phyloP scores from a whole-genome alignment of 768 basidiomycete species.

The Clavulina sp. region DNA sequence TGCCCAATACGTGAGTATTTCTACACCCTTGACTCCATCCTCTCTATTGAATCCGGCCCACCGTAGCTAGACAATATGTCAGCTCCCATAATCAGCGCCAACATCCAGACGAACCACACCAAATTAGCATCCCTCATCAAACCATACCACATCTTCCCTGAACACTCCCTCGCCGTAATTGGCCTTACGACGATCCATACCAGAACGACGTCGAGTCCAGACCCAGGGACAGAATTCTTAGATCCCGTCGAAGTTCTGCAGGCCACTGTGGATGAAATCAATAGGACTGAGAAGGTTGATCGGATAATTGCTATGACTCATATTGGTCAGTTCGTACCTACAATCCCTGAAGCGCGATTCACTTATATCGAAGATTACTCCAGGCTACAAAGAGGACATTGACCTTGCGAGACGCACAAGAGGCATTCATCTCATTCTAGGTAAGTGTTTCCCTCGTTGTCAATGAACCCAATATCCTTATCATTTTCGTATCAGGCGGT shows the following conservation, averaged over 20 bases:
- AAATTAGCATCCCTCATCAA: slow-evolving; percentile 18
- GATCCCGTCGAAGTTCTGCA: slow-evolving; percentile 24
- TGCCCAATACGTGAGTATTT: slow-evolving; percentile 17
- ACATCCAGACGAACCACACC: slow-evolving; percentile 24
- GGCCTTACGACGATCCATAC: slow-evolving; percentile 29
- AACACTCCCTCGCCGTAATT: slow-evolving; percentile 26
- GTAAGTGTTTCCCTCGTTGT: background rate
- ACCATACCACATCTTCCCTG: slow-evolving; percentile 25
- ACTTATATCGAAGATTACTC: background rate
- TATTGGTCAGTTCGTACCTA: slow-evolving; percentile 16
- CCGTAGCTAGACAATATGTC: slow-evolving; percentile 23
- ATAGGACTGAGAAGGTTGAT: slow-evolving; percentile 20
- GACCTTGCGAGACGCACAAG: slow-evolving; percentile 23
- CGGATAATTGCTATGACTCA: slow-evolving; percentile 30
- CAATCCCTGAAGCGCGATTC: background rate
- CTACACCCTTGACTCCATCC: background rate
- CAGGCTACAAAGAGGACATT: slow-evolving; percentile 26
- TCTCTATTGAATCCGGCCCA: background rate
- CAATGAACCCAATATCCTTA: slow-evolving; percentile 7
- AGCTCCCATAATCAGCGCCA: slow-evolving; percentile 29
- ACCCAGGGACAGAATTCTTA: slow-evolving; percentile 23
- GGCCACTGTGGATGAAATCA: slow-evolving; percentile 23
- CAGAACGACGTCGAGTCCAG: slow-evolving; percentile 23
- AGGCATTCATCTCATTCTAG: slow-evolving; percentile 23
- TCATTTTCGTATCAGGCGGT: slow-evolving; percentile 20